Percentiles rank a stretch among this genome's conserved stretches.
Evolutionary conservation across 2,329 filamentous ascomycete genomes (phyloP).

Genomic region (Amauroascus verrucosus): DNA sequence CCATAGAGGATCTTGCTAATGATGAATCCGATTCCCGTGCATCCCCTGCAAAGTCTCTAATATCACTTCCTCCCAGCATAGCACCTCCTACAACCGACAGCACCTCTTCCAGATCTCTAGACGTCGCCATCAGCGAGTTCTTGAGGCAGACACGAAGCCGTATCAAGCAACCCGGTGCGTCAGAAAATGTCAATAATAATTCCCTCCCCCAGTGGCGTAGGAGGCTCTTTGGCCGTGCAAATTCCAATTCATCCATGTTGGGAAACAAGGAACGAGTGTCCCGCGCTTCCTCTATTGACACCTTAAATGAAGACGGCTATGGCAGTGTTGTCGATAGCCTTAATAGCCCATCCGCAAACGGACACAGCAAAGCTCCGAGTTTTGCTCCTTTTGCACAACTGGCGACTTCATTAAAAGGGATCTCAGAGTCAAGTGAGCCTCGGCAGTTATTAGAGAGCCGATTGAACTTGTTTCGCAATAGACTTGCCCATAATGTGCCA

Average conservation of each 20-base stretch:
- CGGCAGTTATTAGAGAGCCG: conserved; percentile 14
- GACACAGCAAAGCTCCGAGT: conserved; percentile 23
- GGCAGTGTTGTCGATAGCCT: conserved; percentile 29
- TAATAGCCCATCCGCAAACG: conserved; percentile 17
- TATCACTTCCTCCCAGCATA: conserved; percentile 21
- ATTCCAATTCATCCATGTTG: conserved; percentile 30
- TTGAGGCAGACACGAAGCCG: conserved; percentile 32
- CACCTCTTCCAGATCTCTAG: conserved; percentile 9
- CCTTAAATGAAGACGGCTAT: conserved; percentile 37
- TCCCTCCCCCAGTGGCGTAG: conserved; percentile 24
- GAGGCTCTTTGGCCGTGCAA: conserved; percentile 35
- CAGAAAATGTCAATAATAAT: conserved; percentile 15
- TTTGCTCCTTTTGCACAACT: conserved; percentile 26
- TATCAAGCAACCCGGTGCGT: conserved; percentile 22
- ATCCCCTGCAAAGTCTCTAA: conserved; percentile 16
- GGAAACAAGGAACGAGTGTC: conserved; percentile 24
- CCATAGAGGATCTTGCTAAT: not conserved
- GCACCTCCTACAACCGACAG: conserved; percentile 2
- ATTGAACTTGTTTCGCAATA: conserved; percentile 16
- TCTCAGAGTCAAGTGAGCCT: conserved; percentile 13
- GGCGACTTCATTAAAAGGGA: conserved; percentile 9
- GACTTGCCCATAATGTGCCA: conserved; percentile 17
- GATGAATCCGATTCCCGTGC: conserved; percentile 12
- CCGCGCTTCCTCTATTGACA: conserved; percentile 42
- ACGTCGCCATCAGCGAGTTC: conserved; percentile 31